Evolutionary conservation across 441 rosid species (phyloP).

Genomic region (Syzygium syzygioides): DNA sequence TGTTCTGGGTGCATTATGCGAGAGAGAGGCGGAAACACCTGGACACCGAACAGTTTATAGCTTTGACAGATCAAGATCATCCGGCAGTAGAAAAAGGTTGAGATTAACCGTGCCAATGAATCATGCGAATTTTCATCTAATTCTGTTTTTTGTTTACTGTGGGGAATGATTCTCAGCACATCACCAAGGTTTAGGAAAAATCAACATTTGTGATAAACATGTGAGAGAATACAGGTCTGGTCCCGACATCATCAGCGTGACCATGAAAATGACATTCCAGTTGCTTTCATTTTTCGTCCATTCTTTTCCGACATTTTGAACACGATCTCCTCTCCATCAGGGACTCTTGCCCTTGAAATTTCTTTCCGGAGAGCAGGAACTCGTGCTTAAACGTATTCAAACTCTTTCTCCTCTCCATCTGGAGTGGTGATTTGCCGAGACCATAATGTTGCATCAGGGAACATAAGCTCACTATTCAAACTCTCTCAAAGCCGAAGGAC

Average conservation of each 20-base stretch:
- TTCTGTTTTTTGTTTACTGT: no score
- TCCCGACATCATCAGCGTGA: background rate
- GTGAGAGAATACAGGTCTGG: background rate
- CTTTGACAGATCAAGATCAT: background rate
- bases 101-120: background rate
- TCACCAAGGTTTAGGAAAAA: background rate
- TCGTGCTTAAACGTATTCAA: background rate
- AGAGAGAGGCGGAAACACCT: constrained; percentile 30
- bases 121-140: background rate
- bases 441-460: no score
- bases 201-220: background rate
- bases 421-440: no score
- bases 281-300: background rate
- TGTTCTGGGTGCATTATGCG: constrained; percentile 42
- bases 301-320: background rate
- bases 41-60: constrained; percentile 9
- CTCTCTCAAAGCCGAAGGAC: background rate
- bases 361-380: background rate
- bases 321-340: background rate
- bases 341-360: background rate
- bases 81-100: background rate
- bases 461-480: background rate
- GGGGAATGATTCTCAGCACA: background rate
- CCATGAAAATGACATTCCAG: background rate
- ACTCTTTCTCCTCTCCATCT: no score